Base-by-base conservation (phyloP, 441 rosid species). In the Capsella rubella region DNA sequence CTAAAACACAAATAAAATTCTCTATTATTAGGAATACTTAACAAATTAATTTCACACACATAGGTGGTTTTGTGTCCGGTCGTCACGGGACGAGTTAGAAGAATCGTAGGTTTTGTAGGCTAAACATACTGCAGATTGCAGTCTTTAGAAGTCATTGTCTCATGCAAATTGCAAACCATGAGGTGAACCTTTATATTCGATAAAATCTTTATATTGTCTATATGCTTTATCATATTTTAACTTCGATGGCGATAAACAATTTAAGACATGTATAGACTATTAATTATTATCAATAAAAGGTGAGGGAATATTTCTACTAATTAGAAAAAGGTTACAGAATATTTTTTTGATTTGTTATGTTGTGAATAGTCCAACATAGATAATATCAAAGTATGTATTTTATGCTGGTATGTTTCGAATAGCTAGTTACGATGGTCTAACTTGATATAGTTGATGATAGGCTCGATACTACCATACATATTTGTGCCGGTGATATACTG, bases 41-140 rank as follows among this genome's bases (percentile, higher is more conserved):
- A 28, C 52, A 74, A 74, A 27, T 21, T 42, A n/a, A 31, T 29
- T 59, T 13, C 61, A 59, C 40, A 59, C 40, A 43, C 16, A 61
- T 25, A 39, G 60, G 31, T 58, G 64, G 53, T 43, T 67, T 61
- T 61, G 28, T 75, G 70, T 75, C 64, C 70, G 79, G 74, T 61
- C 52, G 65, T 62, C 79, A 46, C 79, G 70, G 70, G 79, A 64
- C 60, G 47, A 74, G 61, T 42, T 73, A 55, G 9, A 66, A 56
- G 66, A 58, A 67, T 58, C 56, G 64, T 75, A 61, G 66, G 69
- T 42, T 61, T 75, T 75, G 64, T 68, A 49, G 64, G 64, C 35
- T 61, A 68, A 32, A 68, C n/a, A 43, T 39, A 53, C 74, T 21
- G 74, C 57, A 60, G 43, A 32, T 60, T 75, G 74, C 64, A 67